Percentiles rank a stretch among this genome's conserved stretches.
Conservation (phyloP, 2,329 filamentous ascomycete genomes). For the Xylaria sp. region DNA sequence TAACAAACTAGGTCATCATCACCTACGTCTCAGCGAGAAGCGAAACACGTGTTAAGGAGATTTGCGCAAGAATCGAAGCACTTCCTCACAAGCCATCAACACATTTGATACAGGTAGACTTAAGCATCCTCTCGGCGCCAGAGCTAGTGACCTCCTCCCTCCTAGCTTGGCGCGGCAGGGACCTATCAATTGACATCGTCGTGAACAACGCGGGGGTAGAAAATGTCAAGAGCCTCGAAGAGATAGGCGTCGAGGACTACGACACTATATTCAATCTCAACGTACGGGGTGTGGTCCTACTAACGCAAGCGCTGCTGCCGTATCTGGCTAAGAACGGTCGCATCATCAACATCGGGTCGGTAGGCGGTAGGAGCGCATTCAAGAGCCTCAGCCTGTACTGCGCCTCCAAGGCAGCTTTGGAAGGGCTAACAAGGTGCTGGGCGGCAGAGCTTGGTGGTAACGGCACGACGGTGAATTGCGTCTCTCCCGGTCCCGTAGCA, state of each 20-base stretch:
- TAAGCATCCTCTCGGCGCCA: slow-evolving; percentile 41
- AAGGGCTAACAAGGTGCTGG: slow-evolving; percentile 68
- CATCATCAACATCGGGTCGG: slow-evolving; percentile 69
- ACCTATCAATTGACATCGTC: slow-evolving; percentile 48
- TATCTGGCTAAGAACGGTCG: slow-evolving; percentile 58
- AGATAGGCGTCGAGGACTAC: slow-evolving; percentile 61
- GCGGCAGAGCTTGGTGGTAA: slow-evolving; percentile 66
- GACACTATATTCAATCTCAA: slow-evolving; percentile 66
- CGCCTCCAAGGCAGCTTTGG: slow-evolving; percentile 68
- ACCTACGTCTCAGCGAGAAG: slow-evolving; percentile 73
- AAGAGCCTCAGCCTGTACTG: slow-evolving; percentile 61
- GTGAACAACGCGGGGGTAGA: slow-evolving; percentile 55
- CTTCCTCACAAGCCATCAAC: slow-evolving; percentile 50
- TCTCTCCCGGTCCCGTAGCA: slow-evolving; percentile 68
- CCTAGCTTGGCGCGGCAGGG: slow-evolving; percentile 32
- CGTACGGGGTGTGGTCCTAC: slow-evolving; percentile 62
- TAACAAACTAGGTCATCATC: slow-evolving; percentile 55
- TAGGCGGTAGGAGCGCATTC: slow-evolving; percentile 61
- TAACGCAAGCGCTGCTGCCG: slow-evolving; percentile 64
- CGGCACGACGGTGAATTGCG: slow-evolving; percentile 69
- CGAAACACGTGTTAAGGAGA: slow-evolving; percentile 67
- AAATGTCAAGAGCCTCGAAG: slow-evolving; percentile 50
- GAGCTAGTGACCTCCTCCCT: slow-evolving; percentile 38
- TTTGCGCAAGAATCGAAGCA: slow-evolving; percentile 67
- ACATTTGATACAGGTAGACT: slow-evolving; percentile 39